Evolutionary conservation across 2,329 filamentous ascomycete species (phyloP), one percentile per base, ranked within the genome.

Genomic region (Penicillium sp.): DNA sequence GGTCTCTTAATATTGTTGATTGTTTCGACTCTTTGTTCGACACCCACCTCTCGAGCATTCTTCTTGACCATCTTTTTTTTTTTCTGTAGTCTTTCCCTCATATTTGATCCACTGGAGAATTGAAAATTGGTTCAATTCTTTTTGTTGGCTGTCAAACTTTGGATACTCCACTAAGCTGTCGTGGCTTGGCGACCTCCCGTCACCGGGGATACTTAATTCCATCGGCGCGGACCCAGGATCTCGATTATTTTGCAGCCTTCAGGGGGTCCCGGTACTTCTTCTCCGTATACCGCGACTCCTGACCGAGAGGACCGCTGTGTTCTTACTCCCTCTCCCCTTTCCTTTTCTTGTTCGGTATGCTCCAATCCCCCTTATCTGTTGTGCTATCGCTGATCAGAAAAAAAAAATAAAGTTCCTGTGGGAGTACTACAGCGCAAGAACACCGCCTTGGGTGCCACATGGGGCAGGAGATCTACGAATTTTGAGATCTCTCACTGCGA

Each of bases 171-270:
- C 37, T 25, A 15, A 22, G 25, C 47, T 20, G 23, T 45, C 27
- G 49, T 45, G 49, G 49, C 49, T 51, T 51, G 41, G 49, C 49
- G 40, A 20, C 27, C 49, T 26, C 49, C 37, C 15, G 33, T 58
- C 53, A 35, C 63, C 63, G 63, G 63, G 62, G 43, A 62, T 66
- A 66, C 63, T 65, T 66, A 65, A 61, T 66, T 66, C 63, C 63
- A 60, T 54, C 51, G 57, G 54, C 55, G 57, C 54, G 56, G 58
- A 48, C 46, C 60, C 60, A 48, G 50, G 51, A 59, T 49, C 53
- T 56, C 52, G 60, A 49, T 54, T 66, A 66, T 66, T 65, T 66
- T 59, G 59, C 57, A 56, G 56, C 58, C 60, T 58, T 65, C 62
- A 65, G 63, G 63, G 63, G 63, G 51, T 59, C 49, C 48, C 57